These are phyloP conservation scores for Yarrowia hollandica DNA, from an alignment of 805 yeast species.

Conservation along the genomic window DNA sequence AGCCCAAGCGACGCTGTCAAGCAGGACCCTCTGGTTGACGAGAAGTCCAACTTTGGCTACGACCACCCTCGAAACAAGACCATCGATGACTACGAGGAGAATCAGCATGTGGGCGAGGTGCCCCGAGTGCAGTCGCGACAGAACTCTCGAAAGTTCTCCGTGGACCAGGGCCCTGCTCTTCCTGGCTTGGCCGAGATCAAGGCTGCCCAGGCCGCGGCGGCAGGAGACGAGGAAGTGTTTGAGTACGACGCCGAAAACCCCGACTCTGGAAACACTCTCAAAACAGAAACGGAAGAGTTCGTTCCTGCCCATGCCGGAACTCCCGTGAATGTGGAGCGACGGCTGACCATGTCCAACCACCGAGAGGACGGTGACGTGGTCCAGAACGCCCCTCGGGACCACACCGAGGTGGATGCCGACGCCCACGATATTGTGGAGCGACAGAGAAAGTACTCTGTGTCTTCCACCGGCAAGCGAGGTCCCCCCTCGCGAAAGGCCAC, in stretches of 20 bases:
- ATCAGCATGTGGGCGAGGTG: conserved; percentile 15
- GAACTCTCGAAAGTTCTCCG: conserved; percentile 24
- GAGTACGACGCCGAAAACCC: conserved; percentile 41
- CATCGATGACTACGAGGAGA: conserved; percentile 26
- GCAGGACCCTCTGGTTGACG: conserved; percentile 13
- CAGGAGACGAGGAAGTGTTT: conserved; percentile 38
- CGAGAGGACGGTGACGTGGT: conserved; percentile 38
- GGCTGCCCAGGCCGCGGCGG: conserved; percentile 31
- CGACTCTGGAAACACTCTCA: conserved; percentile 37
- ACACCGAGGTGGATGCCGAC: conserved; percentile 36
- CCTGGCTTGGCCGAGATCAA: conserved; percentile 23
- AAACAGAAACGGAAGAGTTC: conserved; percentile 38
- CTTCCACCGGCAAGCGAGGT: conserved; percentile 31
- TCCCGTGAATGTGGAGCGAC: conserved; percentile 41
- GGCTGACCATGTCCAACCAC: conserved; percentile 40
- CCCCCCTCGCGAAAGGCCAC: conserved; percentile 41
- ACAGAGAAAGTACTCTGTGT: conserved; percentile 38
- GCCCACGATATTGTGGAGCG: conserved; percentile 32
- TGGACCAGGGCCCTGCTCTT: conserved; percentile 19
- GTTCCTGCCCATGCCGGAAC: conserved; percentile 38
- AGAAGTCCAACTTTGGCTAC: conserved; percentile 26
- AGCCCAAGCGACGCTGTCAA: not conserved
- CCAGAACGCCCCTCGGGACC: conserved; percentile 40
- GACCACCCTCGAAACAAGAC: conserved; percentile 23
- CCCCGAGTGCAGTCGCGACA: conserved; percentile 13